Percentiles rank a stretch among this genome's conserved stretches.
Evolutionary conservation across 257 asterid genomes (phyloP).

Genomic region (Ophiorrhiza pumila): DNA sequence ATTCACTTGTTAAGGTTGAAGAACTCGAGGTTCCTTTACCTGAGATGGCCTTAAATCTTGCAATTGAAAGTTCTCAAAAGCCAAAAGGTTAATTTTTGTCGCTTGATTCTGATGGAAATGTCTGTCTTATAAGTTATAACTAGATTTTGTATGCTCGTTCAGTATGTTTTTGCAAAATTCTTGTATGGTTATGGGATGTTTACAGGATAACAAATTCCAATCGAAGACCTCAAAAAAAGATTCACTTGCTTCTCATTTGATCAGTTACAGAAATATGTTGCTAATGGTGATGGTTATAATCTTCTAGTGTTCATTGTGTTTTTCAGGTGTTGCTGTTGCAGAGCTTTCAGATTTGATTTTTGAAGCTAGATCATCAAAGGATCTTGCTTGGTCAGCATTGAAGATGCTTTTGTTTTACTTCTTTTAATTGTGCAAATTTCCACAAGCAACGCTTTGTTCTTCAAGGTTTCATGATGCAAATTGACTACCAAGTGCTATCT

Average conservation of each 20-base stretch:
- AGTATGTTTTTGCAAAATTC: not conserved
- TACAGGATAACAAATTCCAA: not conserved
- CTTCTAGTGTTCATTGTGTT: conserved; percentile 36
- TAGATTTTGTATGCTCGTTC: not conserved
- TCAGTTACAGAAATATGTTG: not conserved
- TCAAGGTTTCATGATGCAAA: not conserved
- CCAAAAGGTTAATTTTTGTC: conserved; percentile 10
- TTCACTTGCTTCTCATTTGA: not conserved
- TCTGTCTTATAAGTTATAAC: not conserved
- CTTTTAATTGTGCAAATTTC: not conserved
- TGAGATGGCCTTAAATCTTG: not conserved
- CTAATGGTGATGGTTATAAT: conserved; percentile 15
- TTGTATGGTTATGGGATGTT: not conserved
- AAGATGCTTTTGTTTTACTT: conserved; percentile 4
- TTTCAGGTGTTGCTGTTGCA: conserved; percentile 58
- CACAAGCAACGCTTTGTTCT: not conserved
- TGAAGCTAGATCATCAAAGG: conserved; percentile 88
- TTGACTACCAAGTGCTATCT: not conserved
- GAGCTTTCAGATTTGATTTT: conserved; percentile 62
- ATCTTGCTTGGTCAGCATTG: conserved; percentile 81
- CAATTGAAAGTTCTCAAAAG: conserved; percentile 20
- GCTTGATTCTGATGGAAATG: not conserved
- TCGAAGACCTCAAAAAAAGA: not conserved
- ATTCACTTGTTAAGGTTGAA: not conserved
- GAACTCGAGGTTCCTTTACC: not conserved